A percentile compares a stretch with the other conserved stretches of the same genome.
Conservation (phyloP, 2,329 filamentous ascomycete species). For the Trichoderma guizhouense region DNA sequence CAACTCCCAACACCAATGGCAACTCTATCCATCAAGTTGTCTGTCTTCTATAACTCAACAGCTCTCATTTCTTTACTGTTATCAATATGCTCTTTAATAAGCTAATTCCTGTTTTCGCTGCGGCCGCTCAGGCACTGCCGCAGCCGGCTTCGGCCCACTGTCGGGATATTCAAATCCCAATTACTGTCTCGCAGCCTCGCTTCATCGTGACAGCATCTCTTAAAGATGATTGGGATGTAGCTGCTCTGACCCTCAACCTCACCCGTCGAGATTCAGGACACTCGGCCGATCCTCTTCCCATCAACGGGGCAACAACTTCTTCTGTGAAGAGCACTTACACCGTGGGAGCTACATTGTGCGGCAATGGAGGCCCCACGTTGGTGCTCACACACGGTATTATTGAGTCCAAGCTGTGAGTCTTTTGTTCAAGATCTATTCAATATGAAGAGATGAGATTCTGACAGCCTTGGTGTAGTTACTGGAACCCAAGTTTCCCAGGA, state of each 20-base stretch:
- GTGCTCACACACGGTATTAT: neutral
- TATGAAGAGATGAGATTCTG: neutral
- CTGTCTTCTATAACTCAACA: neutral
- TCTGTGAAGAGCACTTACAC: constrained; percentile 1
- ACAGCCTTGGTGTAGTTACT: neutral
- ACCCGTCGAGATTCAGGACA: neutral
- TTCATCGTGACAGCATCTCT: neutral
- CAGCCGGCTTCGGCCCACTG: neutral
- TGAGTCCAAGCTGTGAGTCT: neutral
- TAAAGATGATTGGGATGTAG: constrained; percentile 2
- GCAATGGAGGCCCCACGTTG: constrained; percentile 1
- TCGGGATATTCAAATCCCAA: constrained; percentile 2
- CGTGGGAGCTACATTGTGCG: neutral
- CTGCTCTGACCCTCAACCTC: constrained; percentile 2
- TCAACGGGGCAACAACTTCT: neutral
- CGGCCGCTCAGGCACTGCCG: neutral
- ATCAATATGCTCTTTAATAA: neutral
- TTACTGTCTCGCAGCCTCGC: constrained; percentile 1
- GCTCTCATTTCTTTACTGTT: neutral
- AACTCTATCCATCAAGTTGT: neutral
- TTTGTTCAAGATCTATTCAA: neutral
- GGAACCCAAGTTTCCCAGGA: neutral
- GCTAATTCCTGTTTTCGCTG: neutral
- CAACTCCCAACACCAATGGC: neutral
- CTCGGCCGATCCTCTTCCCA: neutral